Evolutionary conservation across 192 early-diverging fungal species (phyloP).

Genomic region (Backusella sp.): DNA sequence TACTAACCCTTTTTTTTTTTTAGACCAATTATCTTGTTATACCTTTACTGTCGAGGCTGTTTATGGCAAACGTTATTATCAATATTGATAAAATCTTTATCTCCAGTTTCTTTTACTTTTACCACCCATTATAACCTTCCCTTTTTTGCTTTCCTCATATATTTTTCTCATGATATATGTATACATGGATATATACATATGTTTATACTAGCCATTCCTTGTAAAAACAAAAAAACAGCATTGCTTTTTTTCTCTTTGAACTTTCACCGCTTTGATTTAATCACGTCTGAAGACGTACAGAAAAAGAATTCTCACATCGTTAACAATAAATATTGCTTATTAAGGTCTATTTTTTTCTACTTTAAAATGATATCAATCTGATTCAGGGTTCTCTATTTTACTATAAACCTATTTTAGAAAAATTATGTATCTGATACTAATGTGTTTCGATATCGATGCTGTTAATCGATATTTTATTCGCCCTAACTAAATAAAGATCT

Average conservation of each 20-base stretch:
- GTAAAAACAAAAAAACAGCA: neutral
- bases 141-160: neutral
- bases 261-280: neutral
- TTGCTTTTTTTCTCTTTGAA: neutral
- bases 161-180: neutral
- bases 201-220: neutral
- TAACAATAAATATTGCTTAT: neutral
- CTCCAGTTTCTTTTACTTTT: neutral
- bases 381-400: neutral
- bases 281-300: neutral
- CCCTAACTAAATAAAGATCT: neutral
- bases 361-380: neutral
- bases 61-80: neutral
- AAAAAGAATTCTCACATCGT: neutral
- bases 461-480: neutral
- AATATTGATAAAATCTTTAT: neutral
- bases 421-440: neutral
- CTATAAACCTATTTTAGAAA: neutral
- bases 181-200: neutral
- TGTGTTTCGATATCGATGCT: neutral
- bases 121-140: neutral
- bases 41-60: conserved; percentile 12
- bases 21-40: conserved; percentile 9
- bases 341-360: neutral
- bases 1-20: conserved; percentile 1